Conservation (phyloP, 2,329 filamentous ascomycete genomes). For the Grosmannia clavigera region DNA sequence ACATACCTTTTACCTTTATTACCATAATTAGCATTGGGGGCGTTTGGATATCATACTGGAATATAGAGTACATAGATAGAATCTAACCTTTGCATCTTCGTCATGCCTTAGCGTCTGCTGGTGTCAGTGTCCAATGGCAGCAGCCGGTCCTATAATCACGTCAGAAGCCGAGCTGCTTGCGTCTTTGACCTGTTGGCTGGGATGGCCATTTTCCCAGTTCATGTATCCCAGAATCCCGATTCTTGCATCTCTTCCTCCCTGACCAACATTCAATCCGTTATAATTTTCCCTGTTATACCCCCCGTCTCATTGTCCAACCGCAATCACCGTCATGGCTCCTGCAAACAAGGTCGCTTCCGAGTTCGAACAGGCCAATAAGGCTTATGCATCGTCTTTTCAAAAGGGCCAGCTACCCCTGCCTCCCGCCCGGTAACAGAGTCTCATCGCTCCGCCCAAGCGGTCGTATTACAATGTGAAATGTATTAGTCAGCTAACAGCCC, state of each 20-base stretch:
- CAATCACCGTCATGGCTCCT: background rate
- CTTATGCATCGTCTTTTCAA: slow-evolving; percentile 35
- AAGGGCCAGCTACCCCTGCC: slow-evolving; percentile 55
- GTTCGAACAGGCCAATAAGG: slow-evolving; percentile 5
- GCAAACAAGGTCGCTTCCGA: background rate
- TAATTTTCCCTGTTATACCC: too few species aligned
- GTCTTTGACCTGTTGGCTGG: background rate
- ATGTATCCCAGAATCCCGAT: background rate
- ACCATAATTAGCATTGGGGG: too few species aligned
- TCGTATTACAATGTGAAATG: slow-evolving; percentile 13
- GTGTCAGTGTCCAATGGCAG: background rate
- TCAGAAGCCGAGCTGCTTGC: background rate
- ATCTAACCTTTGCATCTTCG: background rate
- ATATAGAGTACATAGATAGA: too few species aligned
- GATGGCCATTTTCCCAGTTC: background rate
- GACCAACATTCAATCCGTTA: background rate
- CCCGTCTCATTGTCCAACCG: background rate
- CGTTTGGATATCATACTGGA: too few species aligned
- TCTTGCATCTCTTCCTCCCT: background rate
- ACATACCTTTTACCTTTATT: too few species aligned
- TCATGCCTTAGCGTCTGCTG: background rate
- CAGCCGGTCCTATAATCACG: background rate
- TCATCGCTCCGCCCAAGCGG: background rate
- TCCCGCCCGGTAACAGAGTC: slow-evolving; percentile 43
- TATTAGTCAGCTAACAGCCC: background rate